Conservation (phyloP, 148 eudicot species). For the Diospyros lotus region DNA sequence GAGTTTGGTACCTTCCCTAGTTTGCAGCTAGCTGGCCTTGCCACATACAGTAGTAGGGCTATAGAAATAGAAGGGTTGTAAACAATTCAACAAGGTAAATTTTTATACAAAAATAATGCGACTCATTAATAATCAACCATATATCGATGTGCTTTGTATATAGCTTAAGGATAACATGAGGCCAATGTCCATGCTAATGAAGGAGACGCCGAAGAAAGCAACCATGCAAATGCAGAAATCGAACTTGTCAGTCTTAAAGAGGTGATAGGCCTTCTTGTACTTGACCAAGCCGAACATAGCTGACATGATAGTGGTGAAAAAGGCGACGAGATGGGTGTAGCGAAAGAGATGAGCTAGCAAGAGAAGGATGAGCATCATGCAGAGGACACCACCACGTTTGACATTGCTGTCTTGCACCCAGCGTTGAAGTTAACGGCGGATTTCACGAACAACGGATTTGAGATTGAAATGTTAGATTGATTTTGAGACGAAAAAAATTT, state of each 20-base stretch:
- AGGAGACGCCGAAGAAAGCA: slow-evolving; percentile 76
- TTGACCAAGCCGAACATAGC: slow-evolving; percentile 87
- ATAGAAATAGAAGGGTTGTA: slow-evolving; percentile 15
- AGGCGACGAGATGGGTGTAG: slow-evolving; percentile 81
- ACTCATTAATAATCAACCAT: too few species aligned
- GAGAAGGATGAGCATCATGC: slow-evolving; percentile 64
- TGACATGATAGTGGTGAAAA: slow-evolving; percentile 81
- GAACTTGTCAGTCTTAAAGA: slow-evolving; percentile 74
- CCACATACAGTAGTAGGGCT: slow-evolving; percentile 59
- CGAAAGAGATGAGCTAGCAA: slow-evolving; percentile 82
- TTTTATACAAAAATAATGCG: too few species aligned
- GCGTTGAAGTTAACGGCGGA: slow-evolving; percentile 86
- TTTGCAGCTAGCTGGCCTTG: slow-evolving; percentile 75
- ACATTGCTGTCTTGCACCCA: slow-evolving; percentile 72
- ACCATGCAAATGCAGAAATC: slow-evolving; percentile 80
- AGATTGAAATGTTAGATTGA: too few species aligned
- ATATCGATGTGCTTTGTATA: too few species aligned
- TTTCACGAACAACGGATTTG: too few species aligned
- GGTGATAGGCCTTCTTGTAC: slow-evolving; percentile 49
- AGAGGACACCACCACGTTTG: slow-evolving; percentile 70
- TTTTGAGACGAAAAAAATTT: too few species aligned
- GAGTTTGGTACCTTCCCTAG: slow-evolving; percentile 59
- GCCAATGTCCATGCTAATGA: slow-evolving; percentile 83
- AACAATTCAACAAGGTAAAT: too few species aligned
- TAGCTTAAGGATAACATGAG: slow-evolving; percentile 65